Conservation (phyloP, 1,139 yeast genomes). For the Pichia sp. region DNA sequence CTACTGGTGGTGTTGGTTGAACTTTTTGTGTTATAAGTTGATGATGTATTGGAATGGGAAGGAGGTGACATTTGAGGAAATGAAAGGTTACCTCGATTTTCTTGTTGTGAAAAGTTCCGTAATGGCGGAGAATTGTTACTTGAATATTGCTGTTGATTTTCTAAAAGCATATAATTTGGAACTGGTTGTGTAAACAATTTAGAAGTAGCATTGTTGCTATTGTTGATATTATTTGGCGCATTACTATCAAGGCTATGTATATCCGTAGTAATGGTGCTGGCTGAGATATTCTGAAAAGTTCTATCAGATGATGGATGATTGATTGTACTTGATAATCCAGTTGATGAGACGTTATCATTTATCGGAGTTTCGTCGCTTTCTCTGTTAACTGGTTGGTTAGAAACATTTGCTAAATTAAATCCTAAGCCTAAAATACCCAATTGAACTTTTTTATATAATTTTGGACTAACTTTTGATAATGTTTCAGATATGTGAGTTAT, state of each 20-base stretch:
- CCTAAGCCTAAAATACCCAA: constrained; percentile 22
- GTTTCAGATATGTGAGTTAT: constrained; percentile 41
- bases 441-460: constrained; percentile 24
- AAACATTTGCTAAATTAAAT: constrained; percentile 3
- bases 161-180: constrained; percentile 2
- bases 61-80: background rate
- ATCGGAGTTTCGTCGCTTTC: background rate
- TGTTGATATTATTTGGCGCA: background rate
- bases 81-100: background rate
- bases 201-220: background rate
- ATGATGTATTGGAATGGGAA: background rate
- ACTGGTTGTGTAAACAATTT: background rate
- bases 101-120: background rate
- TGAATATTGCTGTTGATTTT: background rate
- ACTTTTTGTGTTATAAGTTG: background rate
- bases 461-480: constrained; percentile 26
- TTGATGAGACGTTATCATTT: background rate
- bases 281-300: background rate
- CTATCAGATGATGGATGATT: background rate
- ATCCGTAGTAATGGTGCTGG: background rate
- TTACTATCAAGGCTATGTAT: background rate
- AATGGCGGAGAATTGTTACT: background rate
- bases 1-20: background rate
- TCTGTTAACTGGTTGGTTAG: background rate
- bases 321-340: background rate